Conservation (phyloP, 2,329 filamentous ascomycete species). For the Phialophora verrucosa region DNA sequence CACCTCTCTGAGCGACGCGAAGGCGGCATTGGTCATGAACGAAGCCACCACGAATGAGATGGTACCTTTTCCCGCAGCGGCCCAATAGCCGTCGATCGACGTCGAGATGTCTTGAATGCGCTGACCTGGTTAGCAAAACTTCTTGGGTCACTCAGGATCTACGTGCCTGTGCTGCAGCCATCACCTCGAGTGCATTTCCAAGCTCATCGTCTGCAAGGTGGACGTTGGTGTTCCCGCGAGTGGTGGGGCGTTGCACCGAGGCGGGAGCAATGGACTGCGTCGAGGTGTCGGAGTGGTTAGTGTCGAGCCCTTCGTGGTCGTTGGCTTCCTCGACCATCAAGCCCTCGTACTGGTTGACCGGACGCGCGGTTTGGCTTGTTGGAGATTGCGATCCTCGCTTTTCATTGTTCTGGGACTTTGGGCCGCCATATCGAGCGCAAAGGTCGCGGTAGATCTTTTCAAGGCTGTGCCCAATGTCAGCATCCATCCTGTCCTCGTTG, state of each 20-base stretch:
- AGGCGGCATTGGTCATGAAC: slow-evolving; percentile 39
- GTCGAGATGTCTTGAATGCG: slow-evolving; percentile 27
- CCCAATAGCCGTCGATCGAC: slow-evolving; percentile 36
- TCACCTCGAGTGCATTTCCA: slow-evolving; percentile 36
- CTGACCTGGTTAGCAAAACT: slow-evolving; percentile 24
- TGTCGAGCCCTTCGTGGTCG: slow-evolving; percentile 16
- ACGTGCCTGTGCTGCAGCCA: slow-evolving; percentile 37
- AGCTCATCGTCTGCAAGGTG: slow-evolving; percentile 39
- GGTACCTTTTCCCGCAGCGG: slow-evolving; percentile 36
- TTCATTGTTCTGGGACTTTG: slow-evolving; percentile 20
- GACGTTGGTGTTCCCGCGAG: slow-evolving; percentile 14
- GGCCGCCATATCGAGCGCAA: slow-evolving; percentile 37
- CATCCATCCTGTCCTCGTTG: neutral
- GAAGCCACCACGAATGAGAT: slow-evolving; percentile 36
- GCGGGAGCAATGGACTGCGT: neutral
- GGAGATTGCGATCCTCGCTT: slow-evolving; percentile 10
- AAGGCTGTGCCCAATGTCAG: slow-evolving; percentile 24
- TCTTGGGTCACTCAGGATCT: neutral
- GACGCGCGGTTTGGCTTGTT: neutral
- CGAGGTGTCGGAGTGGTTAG: neutral
- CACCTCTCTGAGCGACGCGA: slow-evolving; percentile 34
- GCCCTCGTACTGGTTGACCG: slow-evolving; percentile 34
- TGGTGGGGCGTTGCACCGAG: neutral
- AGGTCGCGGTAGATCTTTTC: slow-evolving; percentile 40
- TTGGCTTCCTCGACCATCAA: slow-evolving; percentile 27